Conservation (phyloP, 805 yeast genomes). For the Wickerhamiella spandovensis region DNA sequence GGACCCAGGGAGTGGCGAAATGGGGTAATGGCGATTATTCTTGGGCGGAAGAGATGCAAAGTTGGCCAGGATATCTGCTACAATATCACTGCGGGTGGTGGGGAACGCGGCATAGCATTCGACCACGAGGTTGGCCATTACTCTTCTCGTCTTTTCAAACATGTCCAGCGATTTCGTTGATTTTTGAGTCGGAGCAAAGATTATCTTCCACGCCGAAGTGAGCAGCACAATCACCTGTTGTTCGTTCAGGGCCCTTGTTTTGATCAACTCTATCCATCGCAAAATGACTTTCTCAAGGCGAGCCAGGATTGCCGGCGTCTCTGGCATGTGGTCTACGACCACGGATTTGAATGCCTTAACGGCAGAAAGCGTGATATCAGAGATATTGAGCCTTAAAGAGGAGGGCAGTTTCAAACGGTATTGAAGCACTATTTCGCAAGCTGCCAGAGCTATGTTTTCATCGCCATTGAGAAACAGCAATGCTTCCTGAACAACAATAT, state of each 20-base stretch:
- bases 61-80: not conserved
- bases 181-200: not conserved
- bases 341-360: not conserved
- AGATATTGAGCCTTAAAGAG: not conserved
- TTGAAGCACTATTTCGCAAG: not conserved
- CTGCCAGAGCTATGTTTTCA: not conserved
- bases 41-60: not conserved
- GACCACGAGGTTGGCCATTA: not conserved
- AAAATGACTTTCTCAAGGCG: not conserved
- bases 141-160: not conserved
- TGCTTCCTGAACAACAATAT: not conserved
- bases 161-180: not conserved
- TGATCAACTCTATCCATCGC: not conserved
- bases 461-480: not conserved
- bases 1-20: not conserved
- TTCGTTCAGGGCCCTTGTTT: not conserved
- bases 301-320: not conserved
- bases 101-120: not conserved
- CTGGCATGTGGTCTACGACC: not conserved
- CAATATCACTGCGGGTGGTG: not conserved
- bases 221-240: not conserved
- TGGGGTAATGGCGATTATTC: not conserved
- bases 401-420: slow-evolving; percentile 1
- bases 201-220: not conserved
- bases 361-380: not conserved